phyloP scores from a whole-genome alignment of 2,329 filamentous ascomycete genomes.

The Pestalotiopsis sp. region DNA sequence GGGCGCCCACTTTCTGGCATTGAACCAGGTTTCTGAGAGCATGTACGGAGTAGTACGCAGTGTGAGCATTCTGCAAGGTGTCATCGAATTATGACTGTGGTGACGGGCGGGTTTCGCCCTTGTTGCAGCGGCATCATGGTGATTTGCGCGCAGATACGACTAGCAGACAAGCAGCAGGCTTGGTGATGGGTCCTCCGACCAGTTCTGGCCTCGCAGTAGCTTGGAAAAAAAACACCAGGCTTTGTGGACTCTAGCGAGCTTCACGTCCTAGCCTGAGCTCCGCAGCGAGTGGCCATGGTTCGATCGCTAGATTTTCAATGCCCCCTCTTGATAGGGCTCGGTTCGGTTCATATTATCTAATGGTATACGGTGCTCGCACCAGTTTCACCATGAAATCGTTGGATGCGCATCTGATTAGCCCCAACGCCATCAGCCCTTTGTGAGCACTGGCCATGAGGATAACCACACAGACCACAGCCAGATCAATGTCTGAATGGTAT shows the following conservation, averaged over 20 bases:
- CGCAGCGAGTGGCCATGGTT: not conserved
- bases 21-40: not conserved
- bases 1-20: not conserved
- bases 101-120: not conserved
- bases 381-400: not conserved
- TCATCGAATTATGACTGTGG: not conserved
- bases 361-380: not conserved
- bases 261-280: not conserved
- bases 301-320: not conserved
- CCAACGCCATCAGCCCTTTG: not conserved
- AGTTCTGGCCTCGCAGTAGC: slow-evolving; percentile 7
- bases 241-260: slow-evolving; percentile 1
- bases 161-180: not conserved
- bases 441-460: not conserved
- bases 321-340: not conserved
- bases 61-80: not conserved
- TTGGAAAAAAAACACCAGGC: not conserved
- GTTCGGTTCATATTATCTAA: not conserved
- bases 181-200: not conserved
- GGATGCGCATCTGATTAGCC: not conserved
- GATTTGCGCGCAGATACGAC: not conserved
- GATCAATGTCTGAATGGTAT: not conserved
- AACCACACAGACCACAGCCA: not conserved
- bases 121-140: not conserved
- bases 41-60: not conserved